phyloP scores from a whole-genome alignment of 352 stramenopile genomes.

The Phytophthora litchii region DNA sequence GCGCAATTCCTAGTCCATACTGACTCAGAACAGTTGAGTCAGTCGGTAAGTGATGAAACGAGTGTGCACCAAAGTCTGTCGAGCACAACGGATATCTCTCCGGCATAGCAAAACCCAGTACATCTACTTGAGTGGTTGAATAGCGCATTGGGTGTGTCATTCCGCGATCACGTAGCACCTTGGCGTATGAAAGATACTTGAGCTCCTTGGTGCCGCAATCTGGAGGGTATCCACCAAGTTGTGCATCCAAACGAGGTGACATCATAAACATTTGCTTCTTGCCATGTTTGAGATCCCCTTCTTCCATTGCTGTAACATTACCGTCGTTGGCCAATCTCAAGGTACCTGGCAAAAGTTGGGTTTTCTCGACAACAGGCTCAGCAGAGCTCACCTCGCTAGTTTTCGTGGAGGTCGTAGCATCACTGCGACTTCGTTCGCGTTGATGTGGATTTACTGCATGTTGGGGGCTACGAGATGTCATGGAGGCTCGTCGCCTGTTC shows the following conservation, averaged over 20 bases:
- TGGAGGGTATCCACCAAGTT: slow-evolving; percentile 72
- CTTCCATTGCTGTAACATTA: slow-evolving; percentile 27
- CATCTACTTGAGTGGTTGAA: slow-evolving; percentile 58
- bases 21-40: slow-evolving; percentile 80
- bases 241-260: slow-evolving; percentile 58
- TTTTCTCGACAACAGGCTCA: slow-evolving; percentile 24
- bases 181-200: slow-evolving; percentile 84
- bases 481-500: slow-evolving; percentile 19
- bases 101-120: slow-evolving; percentile 57
- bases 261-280: slow-evolving; percentile 22
- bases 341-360: slow-evolving; percentile 7
- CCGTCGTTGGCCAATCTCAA: slow-evolving; percentile 11
- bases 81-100: slow-evolving; percentile 59
- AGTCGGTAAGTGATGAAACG: slow-evolving; percentile 75
- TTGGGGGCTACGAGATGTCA: slow-evolving; percentile 14
- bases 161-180: slow-evolving; percentile 71
- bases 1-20: slow-evolving; percentile 74
- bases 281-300: slow-evolving; percentile 17
- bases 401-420: slow-evolving; percentile 22
- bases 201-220: slow-evolving; percentile 76
- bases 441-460: not conserved
- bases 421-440: slow-evolving; percentile 22
- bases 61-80: slow-evolving; percentile 81
- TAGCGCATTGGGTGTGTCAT: slow-evolving; percentile 81
- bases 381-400: slow-evolving; percentile 31